Conservation (phyloP, 2,329 filamentous ascomycete species). For the Amesomyces nigricolor region DNA sequence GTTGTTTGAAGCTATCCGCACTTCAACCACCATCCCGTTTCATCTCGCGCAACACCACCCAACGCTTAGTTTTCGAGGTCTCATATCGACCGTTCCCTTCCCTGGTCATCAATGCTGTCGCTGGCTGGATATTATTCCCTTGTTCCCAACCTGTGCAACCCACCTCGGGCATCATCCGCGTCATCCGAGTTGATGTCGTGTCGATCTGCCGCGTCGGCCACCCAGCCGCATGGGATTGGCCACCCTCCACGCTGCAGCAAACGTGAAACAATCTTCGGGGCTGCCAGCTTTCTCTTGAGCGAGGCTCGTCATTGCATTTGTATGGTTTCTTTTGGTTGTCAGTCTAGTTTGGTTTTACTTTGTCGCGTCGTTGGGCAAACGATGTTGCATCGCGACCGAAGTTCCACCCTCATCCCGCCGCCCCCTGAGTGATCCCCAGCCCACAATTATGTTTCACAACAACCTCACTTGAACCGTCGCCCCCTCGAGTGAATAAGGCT, state of each 20-base stretch:
- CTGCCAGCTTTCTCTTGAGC: background rate
- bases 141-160: background rate
- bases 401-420: too few relatives aligned
- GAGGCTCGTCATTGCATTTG: background rate
- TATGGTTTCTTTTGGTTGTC: background rate
- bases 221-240: slow-evolving; percentile 9
- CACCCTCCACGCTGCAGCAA: background rate
- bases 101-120: background rate
- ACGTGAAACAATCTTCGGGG: background rate
- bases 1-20: slow-evolving; percentile 27
- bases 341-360: background rate
- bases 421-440: too few relatives aligned
- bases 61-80: background rate
- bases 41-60: slow-evolving; percentile 4
- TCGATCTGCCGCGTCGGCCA: slow-evolving; percentile 14
- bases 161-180: background rate
- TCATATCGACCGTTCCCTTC: background rate
- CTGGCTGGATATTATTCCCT: slow-evolving; percentile 6
- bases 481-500: too few relatives aligned
- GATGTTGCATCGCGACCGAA: too few relatives aligned
- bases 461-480: too few relatives aligned
- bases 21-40: slow-evolving; percentile 2
- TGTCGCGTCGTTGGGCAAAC: too few relatives aligned
- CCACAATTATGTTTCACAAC: too few relatives aligned
- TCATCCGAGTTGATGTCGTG: slow-evolving; percentile 12